Base-by-base conservation (phyloP, 2,329 filamentous ascomycete genomes). In the Arachnomyces sp. region DNA sequence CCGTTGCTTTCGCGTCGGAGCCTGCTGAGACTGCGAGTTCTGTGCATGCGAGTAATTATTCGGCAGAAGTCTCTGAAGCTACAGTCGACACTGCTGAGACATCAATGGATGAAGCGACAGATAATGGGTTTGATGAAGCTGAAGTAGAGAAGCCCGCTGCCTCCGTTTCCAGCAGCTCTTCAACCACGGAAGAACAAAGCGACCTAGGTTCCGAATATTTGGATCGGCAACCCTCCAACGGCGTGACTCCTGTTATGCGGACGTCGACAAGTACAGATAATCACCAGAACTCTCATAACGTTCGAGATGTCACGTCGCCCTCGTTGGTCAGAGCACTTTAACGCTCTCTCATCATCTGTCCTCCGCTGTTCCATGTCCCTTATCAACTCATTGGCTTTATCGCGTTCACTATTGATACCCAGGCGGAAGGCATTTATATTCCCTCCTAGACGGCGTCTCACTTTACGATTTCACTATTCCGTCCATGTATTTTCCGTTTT, bases 71-170 rank as follows among this genome's bases (percentile, higher is more conserved):
- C 35, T 48, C 34, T 25, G 44, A 45, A 5, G 49, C 51, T 4
- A 49, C 50, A 4, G 57, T 59, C 18, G 46, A 48, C 18, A 52
- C 20, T 5, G 59, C 56, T 7, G 44, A 48, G 4, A 45, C 50
- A 8, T 56, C 52, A 2, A 54, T 48, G 4, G 37, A 39, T 25
- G 37, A 12, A 9, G 18, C 33, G 41, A 47, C 20, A 54, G 56
- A n/a, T 9, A 55, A 54, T 9, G 9, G 9, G 9, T 25, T 9
- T 5, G 20, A 25, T 25, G 9, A 5, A 25, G 20, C 5, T 9
- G 20, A 25, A 25, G 5, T 9, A 25, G 20, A 25, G 20, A 25
- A 25, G 20, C 20, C 20, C 9, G 9, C 5, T 9, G 9, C 20
- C 5, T 25, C 20, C 5, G 20, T 25, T 25, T 25, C 20, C 9